Base-by-base conservation (phyloP, 768 basidiomycete species). In the Saitozyma podzolica region DNA sequence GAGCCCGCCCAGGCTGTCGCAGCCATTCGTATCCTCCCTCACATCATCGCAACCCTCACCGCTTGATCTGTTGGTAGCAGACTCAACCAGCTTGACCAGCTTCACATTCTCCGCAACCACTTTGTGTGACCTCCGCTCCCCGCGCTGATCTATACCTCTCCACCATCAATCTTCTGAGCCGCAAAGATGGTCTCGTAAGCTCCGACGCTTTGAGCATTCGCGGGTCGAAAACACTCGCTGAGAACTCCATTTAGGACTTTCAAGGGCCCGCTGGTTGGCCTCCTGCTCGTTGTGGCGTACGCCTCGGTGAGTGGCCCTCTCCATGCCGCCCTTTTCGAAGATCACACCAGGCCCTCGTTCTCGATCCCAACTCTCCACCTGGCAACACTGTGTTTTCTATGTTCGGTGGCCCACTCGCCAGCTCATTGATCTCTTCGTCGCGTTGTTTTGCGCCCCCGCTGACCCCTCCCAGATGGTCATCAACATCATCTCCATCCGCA, bases 231-330 rank as follows among this genome's bases (percentile, higher is more conserved):
- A 29, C 5, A 29, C 29, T 29, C 5, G 29, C 29, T 29, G 29
- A 29, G 29, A 29, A 29, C 29, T 29, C 29, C 29, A 29, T 29
- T 29, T 29, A 29, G 53, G 13, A 49, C 56, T 29, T 41, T 63
- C 61, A 65, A 65, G 58, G 42, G 39, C 45, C 56, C 58, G 48
- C 37, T 70, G 16, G 39, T 65, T 14, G 66, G 66, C 51, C 49
- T 70, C 10, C 11, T 67, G 54, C 54, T 65, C 49, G 61, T 60
- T 11, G 50, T 65, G 6, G 59, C 66, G 40, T 70, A 67, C 59
- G 65, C 66, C 8, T 42, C 48, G 20, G 66, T 68, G 40, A 20
- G 66, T 66, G 39, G 41, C 49, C 47, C 51, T 61, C n/a, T 40
- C 62, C 41, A 52, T 58, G 39, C 40, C 40, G 10, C 42, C 45